Percentiles rank a stretch among this genome's conserved stretches.
phyloP scores from a whole-genome alignment of 1,284 basidiomycete species.

The Trichosporon coremiiforme region DNA sequence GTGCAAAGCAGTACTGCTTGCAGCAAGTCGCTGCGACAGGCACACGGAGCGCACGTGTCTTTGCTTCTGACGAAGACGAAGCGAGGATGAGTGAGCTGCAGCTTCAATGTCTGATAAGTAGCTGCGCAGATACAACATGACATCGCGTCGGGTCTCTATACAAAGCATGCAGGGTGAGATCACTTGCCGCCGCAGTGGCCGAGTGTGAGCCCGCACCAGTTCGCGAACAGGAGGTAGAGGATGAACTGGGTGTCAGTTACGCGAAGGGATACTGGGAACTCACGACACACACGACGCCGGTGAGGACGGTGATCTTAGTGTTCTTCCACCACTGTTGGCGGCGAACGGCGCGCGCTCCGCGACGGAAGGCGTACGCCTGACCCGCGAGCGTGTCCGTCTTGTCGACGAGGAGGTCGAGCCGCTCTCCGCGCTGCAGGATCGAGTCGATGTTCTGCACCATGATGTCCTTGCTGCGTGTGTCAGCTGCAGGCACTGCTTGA shows the following conservation, averaged over 20 bases:
- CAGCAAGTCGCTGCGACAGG: too few species aligned
- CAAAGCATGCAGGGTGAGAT: conserved; percentile 12
- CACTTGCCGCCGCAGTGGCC: conserved; percentile 36
- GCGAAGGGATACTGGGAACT: conserved; percentile 50
- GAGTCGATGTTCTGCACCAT: conserved; percentile 94
- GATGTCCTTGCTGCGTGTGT: conserved; percentile 70
- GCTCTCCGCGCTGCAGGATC: conserved; percentile 89
- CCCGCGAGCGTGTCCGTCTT: conserved; percentile 95
- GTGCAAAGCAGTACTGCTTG: too few species aligned
- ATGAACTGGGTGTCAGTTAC: conserved; percentile 61
- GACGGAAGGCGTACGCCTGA: conserved; percentile 92
- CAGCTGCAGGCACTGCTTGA: neutral
- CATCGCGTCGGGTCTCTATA: conserved; percentile 23
- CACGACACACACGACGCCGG: conserved; percentile 73
- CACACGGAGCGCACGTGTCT: too few species aligned
- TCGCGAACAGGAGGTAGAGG: conserved; percentile 76
- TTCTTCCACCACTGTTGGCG: conserved; percentile 98
- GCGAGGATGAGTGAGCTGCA: neutral
- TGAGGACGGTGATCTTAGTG: conserved; percentile 71
- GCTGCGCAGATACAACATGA: conserved; percentile 27
- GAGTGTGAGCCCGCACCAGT: conserved; percentile 73
- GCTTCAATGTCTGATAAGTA: neutral
- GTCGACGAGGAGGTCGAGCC: conserved; percentile 93
- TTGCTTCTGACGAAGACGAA: neutral
- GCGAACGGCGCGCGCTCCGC: conserved; percentile 81